Base-by-base conservation (phyloP, 352 stramenopile genomes). In the Phytophthora sansomeana region DNA sequence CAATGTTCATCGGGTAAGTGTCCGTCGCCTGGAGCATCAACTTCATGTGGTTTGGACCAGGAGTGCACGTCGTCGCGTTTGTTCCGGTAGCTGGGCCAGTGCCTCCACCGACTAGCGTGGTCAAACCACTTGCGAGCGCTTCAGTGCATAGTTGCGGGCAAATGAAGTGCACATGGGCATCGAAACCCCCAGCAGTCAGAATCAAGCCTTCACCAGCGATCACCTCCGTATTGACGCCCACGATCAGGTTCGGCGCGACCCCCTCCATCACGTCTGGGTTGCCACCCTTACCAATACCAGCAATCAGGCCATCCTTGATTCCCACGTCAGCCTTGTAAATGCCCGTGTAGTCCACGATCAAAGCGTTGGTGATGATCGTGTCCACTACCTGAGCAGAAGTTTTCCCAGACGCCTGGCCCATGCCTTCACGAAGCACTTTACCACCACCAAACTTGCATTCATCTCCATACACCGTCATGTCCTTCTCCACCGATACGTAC, bases 101-200 rank as follows among this genome's bases (percentile, higher is more conserved):
- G 13, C 95, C 95, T 33, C 95, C 97, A 44, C 97, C 97, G 10
- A 94, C 73, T 16, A 95, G 70, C 17, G 95, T 99, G 4, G 97
- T 99, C 3, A 99, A 67, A 6, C 97, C 97, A 61, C 81, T 96
- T 13, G 90, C 80, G 36, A 98, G 81, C 0, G 96, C 97, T 71
- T 99, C 96, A 7, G 97, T 95, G 63, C 85, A 96, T 35, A 98
- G 86, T 69, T 89, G 77, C 4, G 97, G 96, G 69, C 97, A 99
- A 69, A 99, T 99, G 63, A 97, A 99, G 78, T 99, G 97, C 36
- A 99, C 89, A 69, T 99, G 97, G 11, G 96, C 91, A 74, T 99
- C 97, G 43, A 99, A 92, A 29, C 92, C 97, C 48, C 97, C 97
- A 19, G 96, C 92, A 6, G 97, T 99, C 8, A 99, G 58, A 81